Conservation (phyloP, 805 yeast species). For the Metschnikowia bowlesiae region DNA sequence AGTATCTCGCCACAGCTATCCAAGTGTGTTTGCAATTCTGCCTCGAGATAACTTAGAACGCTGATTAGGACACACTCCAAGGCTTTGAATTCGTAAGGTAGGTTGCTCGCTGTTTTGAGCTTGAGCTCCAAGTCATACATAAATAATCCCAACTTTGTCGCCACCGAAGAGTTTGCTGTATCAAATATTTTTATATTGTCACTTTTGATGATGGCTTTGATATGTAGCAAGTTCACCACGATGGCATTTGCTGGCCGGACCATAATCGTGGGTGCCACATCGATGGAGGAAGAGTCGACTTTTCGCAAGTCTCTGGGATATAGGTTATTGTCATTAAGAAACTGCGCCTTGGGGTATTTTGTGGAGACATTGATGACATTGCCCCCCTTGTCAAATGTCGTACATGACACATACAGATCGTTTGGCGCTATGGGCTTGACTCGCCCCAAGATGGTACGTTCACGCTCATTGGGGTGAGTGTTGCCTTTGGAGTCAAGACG, state of each 20-base stretch:
- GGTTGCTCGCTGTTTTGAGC: slow-evolving; percentile 35
- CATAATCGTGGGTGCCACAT: slow-evolving; percentile 85
- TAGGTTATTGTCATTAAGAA: slow-evolving; percentile 64
- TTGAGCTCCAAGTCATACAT: slow-evolving; percentile 82
- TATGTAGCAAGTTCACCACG: slow-evolving; percentile 76
- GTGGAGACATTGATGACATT: slow-evolving; percentile 64
- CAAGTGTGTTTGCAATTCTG: slow-evolving; percentile 62
- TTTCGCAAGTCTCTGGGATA: slow-evolving; percentile 86
- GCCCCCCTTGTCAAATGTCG: slow-evolving; percentile 71
- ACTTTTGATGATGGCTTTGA: slow-evolving; percentile 81
- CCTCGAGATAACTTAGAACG: slow-evolving; percentile 73
- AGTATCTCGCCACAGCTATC: slow-evolving; percentile 59
- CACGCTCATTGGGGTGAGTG: slow-evolving; percentile 1
- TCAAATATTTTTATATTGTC: slow-evolving; percentile 84
- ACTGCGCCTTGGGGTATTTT: slow-evolving; percentile 67
- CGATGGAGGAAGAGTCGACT: slow-evolving; percentile 68
- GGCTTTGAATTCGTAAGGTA: slow-evolving; percentile 71
- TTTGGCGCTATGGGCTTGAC: slow-evolving; percentile 45
- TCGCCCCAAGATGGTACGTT: slow-evolving; percentile 6
- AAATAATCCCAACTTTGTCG: slow-evolving; percentile 66
- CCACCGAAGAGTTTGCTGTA: slow-evolving; percentile 61
- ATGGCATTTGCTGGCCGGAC: slow-evolving; percentile 72
- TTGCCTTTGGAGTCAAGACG: not conserved
- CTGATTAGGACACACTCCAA: slow-evolving; percentile 78
- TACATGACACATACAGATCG: slow-evolving; percentile 64